A percentile compares a stretch with the other conserved stretches of the same genome.
phyloP scores from a whole-genome alignment of 1,284 basidiomycete species.

The Coniophora puteana region DNA sequence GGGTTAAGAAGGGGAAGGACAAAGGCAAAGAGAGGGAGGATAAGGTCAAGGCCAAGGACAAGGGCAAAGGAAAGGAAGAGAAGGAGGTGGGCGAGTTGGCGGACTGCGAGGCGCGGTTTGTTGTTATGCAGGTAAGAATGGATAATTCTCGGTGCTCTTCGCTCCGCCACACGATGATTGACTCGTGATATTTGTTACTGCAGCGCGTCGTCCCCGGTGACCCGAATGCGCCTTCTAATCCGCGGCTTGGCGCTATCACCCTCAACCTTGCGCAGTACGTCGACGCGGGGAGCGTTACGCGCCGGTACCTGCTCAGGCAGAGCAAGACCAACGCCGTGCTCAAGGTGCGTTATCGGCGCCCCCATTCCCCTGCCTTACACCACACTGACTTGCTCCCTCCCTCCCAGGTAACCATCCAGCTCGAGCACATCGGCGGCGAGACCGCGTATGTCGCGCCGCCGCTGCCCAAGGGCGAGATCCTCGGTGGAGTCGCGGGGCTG shows the following conservation, averaged over 20 bases:
- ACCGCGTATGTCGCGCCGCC: constrained; percentile 60
- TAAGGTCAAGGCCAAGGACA: no score
- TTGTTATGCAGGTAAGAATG: constrained; percentile 53
- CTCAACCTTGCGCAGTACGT: constrained; percentile 79
- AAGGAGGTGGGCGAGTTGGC: constrained; percentile 39
- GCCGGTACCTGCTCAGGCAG: constrained; percentile 68
- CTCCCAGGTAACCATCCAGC: constrained; percentile 54
- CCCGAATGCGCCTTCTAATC: constrained; percentile 47
- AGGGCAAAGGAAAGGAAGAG: constrained; percentile 1
- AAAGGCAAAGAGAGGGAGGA: no score
- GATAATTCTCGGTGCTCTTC: neutral
- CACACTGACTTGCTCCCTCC: neutral
- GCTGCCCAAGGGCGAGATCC: constrained; percentile 65
- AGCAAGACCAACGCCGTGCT: constrained; percentile 80
- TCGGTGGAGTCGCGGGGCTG: constrained; percentile 61
- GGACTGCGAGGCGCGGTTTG: constrained; percentile 59
- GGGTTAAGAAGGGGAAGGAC: constrained; percentile 57
- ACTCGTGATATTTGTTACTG: neutral
- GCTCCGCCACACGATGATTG: neutral
- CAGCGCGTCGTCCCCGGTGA: constrained; percentile 50
- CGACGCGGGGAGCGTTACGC: constrained; percentile 55
- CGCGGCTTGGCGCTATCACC: constrained; percentile 60
- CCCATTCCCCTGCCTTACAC: neutral
- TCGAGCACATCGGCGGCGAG: constrained; percentile 57
- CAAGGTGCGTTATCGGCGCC: constrained; percentile 38